These are phyloP conservation scores for Articulospora tetracladia DNA, from an alignment of 495 filamentous ascomycete species.

Conservation along the genomic window DNA sequence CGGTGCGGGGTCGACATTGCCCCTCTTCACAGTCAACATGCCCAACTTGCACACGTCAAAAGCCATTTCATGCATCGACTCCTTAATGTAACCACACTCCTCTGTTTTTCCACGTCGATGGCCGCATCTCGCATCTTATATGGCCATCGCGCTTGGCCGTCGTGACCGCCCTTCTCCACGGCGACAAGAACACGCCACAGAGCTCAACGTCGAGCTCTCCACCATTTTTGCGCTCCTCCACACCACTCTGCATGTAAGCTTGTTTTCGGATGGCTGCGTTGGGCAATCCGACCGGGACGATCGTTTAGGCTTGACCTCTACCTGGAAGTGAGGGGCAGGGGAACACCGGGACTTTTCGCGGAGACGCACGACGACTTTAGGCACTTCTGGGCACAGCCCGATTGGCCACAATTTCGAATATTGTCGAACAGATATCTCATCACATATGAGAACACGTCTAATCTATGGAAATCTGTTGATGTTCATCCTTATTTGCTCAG, in stretches of 20 bases:
- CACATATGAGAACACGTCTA: no score
- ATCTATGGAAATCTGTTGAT: no score
- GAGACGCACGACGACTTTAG: no score
- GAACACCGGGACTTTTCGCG: no score
- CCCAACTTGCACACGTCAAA: neutral
- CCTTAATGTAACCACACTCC: neutral
- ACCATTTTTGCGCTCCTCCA: constrained; percentile 2
- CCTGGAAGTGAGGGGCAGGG: no score
- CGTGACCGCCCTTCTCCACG: neutral
- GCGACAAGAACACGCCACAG: neutral
- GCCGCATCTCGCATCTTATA: neutral
- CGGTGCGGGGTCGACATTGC: no score
- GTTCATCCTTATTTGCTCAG: no score
- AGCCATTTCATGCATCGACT: neutral
- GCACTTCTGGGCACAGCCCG: no score
- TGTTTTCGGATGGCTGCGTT: neutral
- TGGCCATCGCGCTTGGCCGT: neutral
- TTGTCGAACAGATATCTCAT: no score
- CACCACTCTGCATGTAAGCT: neutral
- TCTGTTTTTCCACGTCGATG: neutral
- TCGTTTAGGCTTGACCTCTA: no score
- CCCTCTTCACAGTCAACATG: no score
- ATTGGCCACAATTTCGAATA: no score
- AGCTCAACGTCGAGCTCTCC: constrained; percentile 1
- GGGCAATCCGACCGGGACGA: neutral